Conservation (phyloP, 2,329 filamentous ascomycete species). For the Fusarium subtropicale region DNA sequence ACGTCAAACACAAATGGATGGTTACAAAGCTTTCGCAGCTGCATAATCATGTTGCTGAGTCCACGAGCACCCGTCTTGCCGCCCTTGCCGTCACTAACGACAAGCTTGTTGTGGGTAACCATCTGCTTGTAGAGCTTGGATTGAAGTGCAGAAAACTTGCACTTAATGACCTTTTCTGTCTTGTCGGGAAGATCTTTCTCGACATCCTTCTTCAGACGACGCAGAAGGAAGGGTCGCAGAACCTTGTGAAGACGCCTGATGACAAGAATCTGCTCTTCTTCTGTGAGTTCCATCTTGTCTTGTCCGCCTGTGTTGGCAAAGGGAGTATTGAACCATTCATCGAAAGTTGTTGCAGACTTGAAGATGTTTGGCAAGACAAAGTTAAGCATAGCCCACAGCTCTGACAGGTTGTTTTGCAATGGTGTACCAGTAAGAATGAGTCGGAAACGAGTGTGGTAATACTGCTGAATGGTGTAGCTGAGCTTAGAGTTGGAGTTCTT, state of each 20-base stretch:
- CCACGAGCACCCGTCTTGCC: constrained; percentile 94
- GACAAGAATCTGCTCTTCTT: constrained; percentile 99
- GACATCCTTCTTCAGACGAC: constrained; percentile 99
- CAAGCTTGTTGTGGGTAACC: constrained; percentile 92
- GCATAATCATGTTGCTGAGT: constrained; percentile 99
- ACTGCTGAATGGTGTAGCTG: constrained; percentile 91
- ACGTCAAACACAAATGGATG: constrained; percentile 99
- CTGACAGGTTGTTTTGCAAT: constrained; percentile 94
- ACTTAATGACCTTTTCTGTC: constrained; percentile 99
- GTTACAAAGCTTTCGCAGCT: constrained; percentile 97
- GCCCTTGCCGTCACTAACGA: constrained; percentile 94
- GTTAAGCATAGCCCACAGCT: constrained; percentile 98
- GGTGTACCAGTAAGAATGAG: constrained; percentile 98
- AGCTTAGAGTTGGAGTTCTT: constrained; percentile 98
- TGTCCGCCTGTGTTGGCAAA: constrained; percentile 98
- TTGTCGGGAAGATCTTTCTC: constrained; percentile 99
- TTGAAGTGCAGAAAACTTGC: constrained; percentile 95
- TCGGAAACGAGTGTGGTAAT: constrained; percentile 94
- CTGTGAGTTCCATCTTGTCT: constrained; percentile 98
- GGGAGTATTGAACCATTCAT: constrained; percentile 99
- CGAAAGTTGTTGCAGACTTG: constrained; percentile 98
- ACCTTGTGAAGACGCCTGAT: constrained; percentile 99
- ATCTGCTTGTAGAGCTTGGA: constrained; percentile 97
- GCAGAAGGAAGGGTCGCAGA: constrained; percentile 93
- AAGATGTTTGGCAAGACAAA: constrained; percentile 98